Base-by-base conservation (phyloP, 2,329 filamentous ascomycete species). In the Arachnomyces sp. region DNA sequence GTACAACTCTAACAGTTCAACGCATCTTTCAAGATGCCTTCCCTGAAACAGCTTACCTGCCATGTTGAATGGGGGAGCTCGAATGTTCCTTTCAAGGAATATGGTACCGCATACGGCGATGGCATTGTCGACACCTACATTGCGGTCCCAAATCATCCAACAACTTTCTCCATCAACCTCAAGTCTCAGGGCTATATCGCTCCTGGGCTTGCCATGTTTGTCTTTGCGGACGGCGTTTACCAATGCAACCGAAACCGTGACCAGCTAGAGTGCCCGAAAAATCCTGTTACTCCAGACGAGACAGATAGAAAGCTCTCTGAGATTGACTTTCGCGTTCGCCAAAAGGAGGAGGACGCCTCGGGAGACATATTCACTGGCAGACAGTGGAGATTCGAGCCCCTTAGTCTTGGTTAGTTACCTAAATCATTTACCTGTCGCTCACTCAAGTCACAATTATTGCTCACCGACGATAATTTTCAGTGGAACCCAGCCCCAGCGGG, bases 211-310 rank as follows among this genome's bases (percentile, higher is more conserved):
- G 67, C 72, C 2, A 67, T 73, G 54, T 72, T 71, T 44, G 72
- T 77, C 17, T 77, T 68, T 58, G 74, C 76, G 31, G 74, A 77
- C 47, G 74, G 74, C 13, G 55, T 69, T 4, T 76, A 76, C 45
- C 73, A 77, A 49, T 74, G 71, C 56, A 77, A 77, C 44, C 71
- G 74, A 42, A 73, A 73, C 52, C 60, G 67, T 30, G 59, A 63
- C 30, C 56, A 65, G 28, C 47, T 76, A 17, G 18, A 31, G 13
- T 17, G n/a, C 3, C 28, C 30, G 4, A 55, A 60, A 39, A 44
- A 60, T 14, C 59, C 60, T 11, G 45, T 38, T 6, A 46, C 46
- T 36, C 28, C 47, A 29, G 42, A 44, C 3, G 48, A 40, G 7
- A 52, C 54, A 7, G 51, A 55, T 14, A 47, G 49, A 17, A 51